Evolutionary conservation across 2,329 filamentous ascomycete genomes (phyloP).

Genomic region (Fusarium stilboides): DNA sequence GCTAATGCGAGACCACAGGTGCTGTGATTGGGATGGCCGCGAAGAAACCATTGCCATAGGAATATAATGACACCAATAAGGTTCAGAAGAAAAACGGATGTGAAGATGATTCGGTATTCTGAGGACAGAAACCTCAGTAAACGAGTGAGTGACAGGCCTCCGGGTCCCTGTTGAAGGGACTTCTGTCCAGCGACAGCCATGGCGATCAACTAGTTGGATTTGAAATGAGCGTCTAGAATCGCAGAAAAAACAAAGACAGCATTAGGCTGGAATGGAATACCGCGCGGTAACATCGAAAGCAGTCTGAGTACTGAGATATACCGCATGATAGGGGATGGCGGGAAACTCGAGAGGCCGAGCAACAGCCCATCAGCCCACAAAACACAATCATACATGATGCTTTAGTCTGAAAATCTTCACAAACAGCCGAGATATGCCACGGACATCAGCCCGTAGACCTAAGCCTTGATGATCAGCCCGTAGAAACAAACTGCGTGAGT

Average conservation of each 20-base stretch:
- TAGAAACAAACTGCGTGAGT: slow-evolving; percentile 2
- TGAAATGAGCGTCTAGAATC: slow-evolving; percentile 16
- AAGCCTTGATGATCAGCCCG: slow-evolving; percentile 8
- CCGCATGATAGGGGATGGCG: not conserved
- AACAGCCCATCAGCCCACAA: slow-evolving; percentile 13
- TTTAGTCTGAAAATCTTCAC: not conserved
- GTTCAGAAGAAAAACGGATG: slow-evolving; percentile 63
- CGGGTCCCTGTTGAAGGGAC: not conserved
- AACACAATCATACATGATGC: slow-evolving; percentile 4
- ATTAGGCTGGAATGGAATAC: not conserved
- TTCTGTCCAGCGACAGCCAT: slow-evolving; percentile 20
- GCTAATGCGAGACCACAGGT: slow-evolving; percentile 57
- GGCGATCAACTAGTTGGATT: not conserved
- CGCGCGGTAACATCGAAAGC: not conserved
- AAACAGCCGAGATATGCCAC: not conserved
- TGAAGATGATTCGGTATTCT: slow-evolving; percentile 66
- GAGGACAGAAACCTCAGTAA: slow-evolving; percentile 43
- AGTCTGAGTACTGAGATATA: slow-evolving; percentile 28
- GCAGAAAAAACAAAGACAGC: not conserved
- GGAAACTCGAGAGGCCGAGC: not conserved
- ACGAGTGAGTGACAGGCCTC: slow-evolving; percentile 38
- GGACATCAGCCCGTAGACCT: slow-evolving; percentile 13
- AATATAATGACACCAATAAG: slow-evolving; percentile 40
- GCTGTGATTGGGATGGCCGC: slow-evolving; percentile 50
- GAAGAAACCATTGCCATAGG: slow-evolving; percentile 42